Conservation (phyloP, 2,329 filamentous ascomycete species). For the Tolypocladium ovalisporum region DNA sequence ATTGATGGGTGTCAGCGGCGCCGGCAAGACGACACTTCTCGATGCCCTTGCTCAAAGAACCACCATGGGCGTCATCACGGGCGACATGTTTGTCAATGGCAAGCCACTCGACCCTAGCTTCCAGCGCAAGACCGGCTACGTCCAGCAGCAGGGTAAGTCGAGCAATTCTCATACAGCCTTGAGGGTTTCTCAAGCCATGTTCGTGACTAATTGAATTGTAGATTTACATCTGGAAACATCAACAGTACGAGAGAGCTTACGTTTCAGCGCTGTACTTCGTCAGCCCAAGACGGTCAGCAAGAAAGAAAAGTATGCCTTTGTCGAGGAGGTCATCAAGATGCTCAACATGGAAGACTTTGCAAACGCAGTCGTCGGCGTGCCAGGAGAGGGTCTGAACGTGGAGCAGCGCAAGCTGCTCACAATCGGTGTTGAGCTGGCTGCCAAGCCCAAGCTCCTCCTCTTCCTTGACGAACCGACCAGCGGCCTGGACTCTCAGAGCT, state of each 20-base stretch:
- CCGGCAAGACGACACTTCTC: slow-evolving; percentile 32
- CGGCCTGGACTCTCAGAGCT: slow-evolving; percentile 52
- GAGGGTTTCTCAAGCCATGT: not conserved
- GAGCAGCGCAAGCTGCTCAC: slow-evolving; percentile 52
- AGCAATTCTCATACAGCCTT: not conserved
- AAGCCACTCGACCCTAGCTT: slow-evolving; percentile 44
- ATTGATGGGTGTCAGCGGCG: slow-evolving; percentile 52
- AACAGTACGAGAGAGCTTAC: slow-evolving; percentile 43
- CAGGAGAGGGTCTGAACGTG: slow-evolving; percentile 49
- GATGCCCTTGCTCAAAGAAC: slow-evolving; percentile 36
- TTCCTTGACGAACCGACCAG: slow-evolving; percentile 53
- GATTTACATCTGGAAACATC: slow-evolving; percentile 46
- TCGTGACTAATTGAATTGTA: slow-evolving; percentile 7
- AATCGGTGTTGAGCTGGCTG: slow-evolving; percentile 48
- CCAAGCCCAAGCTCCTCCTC: slow-evolving; percentile 45
- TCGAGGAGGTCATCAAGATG: slow-evolving; percentile 55
- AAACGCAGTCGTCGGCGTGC: slow-evolving; percentile 52
- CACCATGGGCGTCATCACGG: slow-evolving; percentile 51
- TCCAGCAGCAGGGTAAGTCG: slow-evolving; percentile 48
- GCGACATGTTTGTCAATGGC: slow-evolving; percentile 56
- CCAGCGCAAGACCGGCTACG: slow-evolving; percentile 55
- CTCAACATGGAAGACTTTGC: slow-evolving; percentile 57
- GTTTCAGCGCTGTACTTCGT: slow-evolving; percentile 45
- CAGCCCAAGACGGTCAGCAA: slow-evolving; percentile 43
- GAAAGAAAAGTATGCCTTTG: slow-evolving; percentile 48